These are phyloP conservation scores for Acanthamoeba healyi DNA, from an alignment of 208 protist species.

Conservation along the genomic window DNA sequence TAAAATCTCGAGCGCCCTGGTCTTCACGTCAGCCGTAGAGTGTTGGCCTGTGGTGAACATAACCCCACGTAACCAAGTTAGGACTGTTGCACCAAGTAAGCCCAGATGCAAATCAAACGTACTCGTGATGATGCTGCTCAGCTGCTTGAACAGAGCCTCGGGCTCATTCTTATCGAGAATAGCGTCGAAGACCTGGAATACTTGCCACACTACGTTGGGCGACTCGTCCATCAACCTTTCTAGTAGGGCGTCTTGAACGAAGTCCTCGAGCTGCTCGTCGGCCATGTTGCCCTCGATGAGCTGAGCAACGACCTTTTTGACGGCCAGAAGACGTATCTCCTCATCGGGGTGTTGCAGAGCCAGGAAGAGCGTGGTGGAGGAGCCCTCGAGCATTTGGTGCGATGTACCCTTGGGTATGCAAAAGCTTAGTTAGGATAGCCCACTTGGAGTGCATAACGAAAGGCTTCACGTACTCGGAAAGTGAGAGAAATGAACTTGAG, in stretches of 20 bases:
- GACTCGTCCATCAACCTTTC: slow-evolving; percentile 19
- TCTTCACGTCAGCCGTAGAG: not conserved
- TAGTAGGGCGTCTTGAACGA: slow-evolving; percentile 28
- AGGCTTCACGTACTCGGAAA: not conserved
- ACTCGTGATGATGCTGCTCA: slow-evolving; percentile 1
- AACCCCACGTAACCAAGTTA: too few species aligned
- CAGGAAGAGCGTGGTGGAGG: slow-evolving; percentile 69
- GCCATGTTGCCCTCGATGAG: not conserved
- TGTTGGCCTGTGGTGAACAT: not conserved
- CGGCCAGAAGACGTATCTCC: slow-evolving; percentile 56
- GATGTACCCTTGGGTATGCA: slow-evolving; percentile 48
- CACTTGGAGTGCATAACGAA: slow-evolving; percentile 46
- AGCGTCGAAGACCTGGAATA: not conserved
- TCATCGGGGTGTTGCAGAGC: slow-evolving; percentile 66
- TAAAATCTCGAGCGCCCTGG: not conserved
- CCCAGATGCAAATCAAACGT: too few species aligned
- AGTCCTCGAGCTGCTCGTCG: slow-evolving; percentile 38
- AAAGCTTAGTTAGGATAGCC: too few species aligned
- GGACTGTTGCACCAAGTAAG: too few species aligned
- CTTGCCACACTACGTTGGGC: not conserved
- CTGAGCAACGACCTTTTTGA: slow-evolving; percentile 53
- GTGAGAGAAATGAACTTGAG: slow-evolving; percentile 23
- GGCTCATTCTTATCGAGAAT: slow-evolving; percentile 16
- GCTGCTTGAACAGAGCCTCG: slow-evolving; percentile 49
- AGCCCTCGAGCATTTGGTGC: slow-evolving; percentile 70